These are phyloP conservation scores for Macrolepiota albuminosa DNA, from an alignment of 768 basidiomycete species.

Conservation along the genomic window DNA sequence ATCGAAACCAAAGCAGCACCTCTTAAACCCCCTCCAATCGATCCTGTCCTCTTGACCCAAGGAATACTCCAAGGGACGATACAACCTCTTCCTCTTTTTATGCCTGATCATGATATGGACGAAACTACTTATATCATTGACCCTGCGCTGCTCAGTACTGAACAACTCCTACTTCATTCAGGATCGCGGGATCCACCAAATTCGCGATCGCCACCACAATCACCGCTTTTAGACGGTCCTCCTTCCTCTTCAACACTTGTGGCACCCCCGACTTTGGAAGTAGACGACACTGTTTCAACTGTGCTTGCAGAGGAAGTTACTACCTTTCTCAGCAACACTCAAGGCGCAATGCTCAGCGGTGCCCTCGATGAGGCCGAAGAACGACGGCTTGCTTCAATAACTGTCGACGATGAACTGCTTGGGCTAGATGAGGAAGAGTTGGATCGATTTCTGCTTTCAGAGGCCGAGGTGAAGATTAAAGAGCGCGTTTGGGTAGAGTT, in stretches of 20 bases:
- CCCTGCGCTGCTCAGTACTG: constrained; percentile 38
- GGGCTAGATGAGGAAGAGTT: constrained; percentile 92
- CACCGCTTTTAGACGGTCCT: constrained; percentile 2
- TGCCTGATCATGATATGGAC: constrained; percentile 41
- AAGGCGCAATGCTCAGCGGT: constrained; percentile 51
- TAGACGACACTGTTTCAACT: constrained; percentile 60
- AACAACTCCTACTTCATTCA: neutral
- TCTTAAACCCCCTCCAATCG: constrained; percentile 31
- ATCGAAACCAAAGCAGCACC: constrained; percentile 15
- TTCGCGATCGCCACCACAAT: neutral
- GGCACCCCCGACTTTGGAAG: constrained; percentile 28
- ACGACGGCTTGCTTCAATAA: constrained; percentile 49
- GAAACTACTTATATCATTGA: constrained; percentile 48
- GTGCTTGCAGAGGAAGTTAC: constrained; percentile 68
- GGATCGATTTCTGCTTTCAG: constrained; percentile 70
- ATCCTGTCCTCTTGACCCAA: constrained; percentile 55
- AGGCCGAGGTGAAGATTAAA: constrained; percentile 80
- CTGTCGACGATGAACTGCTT: constrained; percentile 55
- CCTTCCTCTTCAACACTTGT: constrained; percentile 12
- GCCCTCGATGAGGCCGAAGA: constrained; percentile 68
- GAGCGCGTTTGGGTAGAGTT: constrained; percentile 93
- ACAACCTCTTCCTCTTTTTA: constrained; percentile 35
- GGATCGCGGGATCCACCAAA: neutral
- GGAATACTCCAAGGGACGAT: constrained; percentile 63
- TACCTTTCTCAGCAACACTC: constrained; percentile 55